phyloP scores from a whole-genome alignment of 805 yeast species.

The Monosporozyma yasuniensis region DNA sequence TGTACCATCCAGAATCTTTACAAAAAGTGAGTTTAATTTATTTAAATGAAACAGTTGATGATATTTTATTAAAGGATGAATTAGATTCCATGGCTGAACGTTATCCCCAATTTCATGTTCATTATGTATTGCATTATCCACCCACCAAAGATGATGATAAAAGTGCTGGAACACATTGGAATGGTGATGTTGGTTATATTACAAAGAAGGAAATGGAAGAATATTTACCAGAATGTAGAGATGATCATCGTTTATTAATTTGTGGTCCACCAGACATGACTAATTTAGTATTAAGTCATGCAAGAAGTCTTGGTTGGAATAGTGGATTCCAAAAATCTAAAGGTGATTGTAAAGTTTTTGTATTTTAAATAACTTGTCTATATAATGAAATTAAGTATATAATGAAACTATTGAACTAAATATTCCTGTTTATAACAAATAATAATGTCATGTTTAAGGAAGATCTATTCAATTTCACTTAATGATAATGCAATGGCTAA shows the following conservation, averaged over 20 bases:
- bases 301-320: slow-evolving; percentile 54
- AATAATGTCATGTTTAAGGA: neutral
- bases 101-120: slow-evolving; percentile 54
- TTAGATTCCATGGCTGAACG: slow-evolving; percentile 55
- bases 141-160: neutral
- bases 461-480: slow-evolving; percentile 18
- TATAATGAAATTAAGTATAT: neutral
- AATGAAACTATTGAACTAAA: neutral
- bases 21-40: slow-evolving; percentile 54
- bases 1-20: slow-evolving; percentile 57
- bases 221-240: slow-evolving; percentile 42
- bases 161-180: slow-evolving; percentile 36
- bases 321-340: slow-evolving; percentile 38
- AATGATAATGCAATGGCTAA: slow-evolving; percentile 29
- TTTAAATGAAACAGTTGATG: slow-evolving; percentile 70
- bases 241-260: slow-evolving; percentile 47
- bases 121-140: slow-evolving; percentile 49
- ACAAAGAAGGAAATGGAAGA: slow-evolving; percentile 49
- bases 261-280: slow-evolving; percentile 75
- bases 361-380: slow-evolving; percentile 31
- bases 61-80: slow-evolving; percentile 62
- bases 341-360: slow-evolving; percentile 46
- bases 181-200: slow-evolving; percentile 52
- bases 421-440: neutral
- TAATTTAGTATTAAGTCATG: slow-evolving; percentile 38